A percentile compares a stretch with the other conserved stretches of the same genome.
These are phyloP conservation scores for Phylloporus arenicola DNA, from an alignment of 768 basidiomycete species.

Conservation along the genomic window DNA sequence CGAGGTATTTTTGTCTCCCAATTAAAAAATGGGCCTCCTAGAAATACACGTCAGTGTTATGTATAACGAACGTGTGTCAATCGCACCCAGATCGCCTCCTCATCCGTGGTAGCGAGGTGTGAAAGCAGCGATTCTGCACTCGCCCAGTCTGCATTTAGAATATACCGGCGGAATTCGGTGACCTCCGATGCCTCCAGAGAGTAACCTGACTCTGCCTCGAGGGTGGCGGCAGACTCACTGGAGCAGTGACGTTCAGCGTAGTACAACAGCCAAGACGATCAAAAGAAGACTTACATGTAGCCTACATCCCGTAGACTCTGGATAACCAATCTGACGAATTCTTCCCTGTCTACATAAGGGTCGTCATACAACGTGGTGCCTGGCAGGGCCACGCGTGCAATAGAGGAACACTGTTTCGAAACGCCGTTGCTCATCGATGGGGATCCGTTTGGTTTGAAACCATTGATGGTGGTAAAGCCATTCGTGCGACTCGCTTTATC, in stretches of 20 bases:
- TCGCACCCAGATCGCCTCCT: conserved; percentile 63
- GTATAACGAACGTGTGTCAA: conserved; percentile 12
- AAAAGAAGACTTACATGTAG: conserved; percentile 46
- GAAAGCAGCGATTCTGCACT: conserved; percentile 68
- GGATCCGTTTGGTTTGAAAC: conserved; percentile 33
- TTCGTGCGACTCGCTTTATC: conserved; percentile 31
- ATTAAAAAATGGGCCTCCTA: conserved; percentile 85
- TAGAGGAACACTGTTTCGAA: conserved; percentile 41
- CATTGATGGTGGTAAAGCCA: conserved; percentile 40
- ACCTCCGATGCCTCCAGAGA: conserved; percentile 75
- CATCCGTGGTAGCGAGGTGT: conserved; percentile 62
- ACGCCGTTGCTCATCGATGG: conserved; percentile 46
- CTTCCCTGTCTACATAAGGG: conserved; percentile 77
- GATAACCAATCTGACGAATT: conserved; percentile 83
- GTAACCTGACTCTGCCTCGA: conserved; percentile 93
- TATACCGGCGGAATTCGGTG: conserved; percentile 70
- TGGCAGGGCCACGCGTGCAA: conserved; percentile 61
- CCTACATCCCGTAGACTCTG: conserved; percentile 90
- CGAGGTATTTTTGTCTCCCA: conserved; percentile 93
- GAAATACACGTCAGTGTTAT: conserved; percentile 19
- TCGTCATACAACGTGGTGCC: conserved; percentile 76
- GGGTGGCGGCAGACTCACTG: conserved; percentile 82
- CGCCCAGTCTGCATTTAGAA: conserved; percentile 76
- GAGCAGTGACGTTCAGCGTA: conserved; percentile 12
- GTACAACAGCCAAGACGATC: conserved; percentile 5